A percentile compares a stretch with the other conserved stretches of the same genome.
Conservation (phyloP, 2,329 filamentous ascomycete genomes). For the Pseudogymnoascus sp. region DNA sequence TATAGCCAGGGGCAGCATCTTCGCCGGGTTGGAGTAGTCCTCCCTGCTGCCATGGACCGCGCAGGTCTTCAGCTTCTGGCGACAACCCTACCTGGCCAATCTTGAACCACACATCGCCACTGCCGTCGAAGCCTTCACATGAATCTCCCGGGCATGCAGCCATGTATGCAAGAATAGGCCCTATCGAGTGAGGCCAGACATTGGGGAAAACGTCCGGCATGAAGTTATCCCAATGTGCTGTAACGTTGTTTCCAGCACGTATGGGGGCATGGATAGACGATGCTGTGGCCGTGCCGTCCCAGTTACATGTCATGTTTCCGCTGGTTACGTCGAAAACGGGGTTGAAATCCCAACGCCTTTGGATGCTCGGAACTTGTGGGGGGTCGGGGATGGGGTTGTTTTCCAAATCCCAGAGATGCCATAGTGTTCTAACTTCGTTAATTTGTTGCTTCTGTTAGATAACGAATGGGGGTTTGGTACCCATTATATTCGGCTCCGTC, state of each 20-base stretch:
- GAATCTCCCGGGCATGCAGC: conserved; percentile 13
- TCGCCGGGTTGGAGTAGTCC: background rate
- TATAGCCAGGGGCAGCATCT: background rate
- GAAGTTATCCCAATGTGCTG: background rate
- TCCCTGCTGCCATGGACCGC: conserved; percentile 11
- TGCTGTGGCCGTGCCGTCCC: background rate
- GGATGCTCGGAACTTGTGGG: background rate
- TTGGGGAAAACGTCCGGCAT: conserved; percentile 1
- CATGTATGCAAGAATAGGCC: conserved; percentile 14
- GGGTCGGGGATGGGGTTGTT: background rate
- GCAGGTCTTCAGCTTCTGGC: conserved; percentile 9
- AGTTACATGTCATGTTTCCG: conserved; percentile 4
- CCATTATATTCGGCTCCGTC: conserved; percentile 3
- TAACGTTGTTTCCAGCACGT: background rate
- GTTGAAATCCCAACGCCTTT: conserved; percentile 3
- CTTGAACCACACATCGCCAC: conserved; percentile 16
- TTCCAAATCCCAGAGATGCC: conserved; percentile 2
- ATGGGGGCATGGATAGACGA: background rate
- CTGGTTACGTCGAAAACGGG: conserved; percentile 1
- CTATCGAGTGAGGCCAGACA: conserved; percentile 9
- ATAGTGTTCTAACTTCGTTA: background rate
- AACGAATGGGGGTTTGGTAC: background rate
- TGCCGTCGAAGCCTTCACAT: conserved; percentile 12
- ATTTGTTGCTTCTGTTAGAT: background rate
- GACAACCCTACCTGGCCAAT: conserved; percentile 12